These are phyloP conservation scores for Rhynchosporium secalis DNA, from an alignment of 2,329 filamentous ascomycete species.

Conservation along the genomic window DNA sequence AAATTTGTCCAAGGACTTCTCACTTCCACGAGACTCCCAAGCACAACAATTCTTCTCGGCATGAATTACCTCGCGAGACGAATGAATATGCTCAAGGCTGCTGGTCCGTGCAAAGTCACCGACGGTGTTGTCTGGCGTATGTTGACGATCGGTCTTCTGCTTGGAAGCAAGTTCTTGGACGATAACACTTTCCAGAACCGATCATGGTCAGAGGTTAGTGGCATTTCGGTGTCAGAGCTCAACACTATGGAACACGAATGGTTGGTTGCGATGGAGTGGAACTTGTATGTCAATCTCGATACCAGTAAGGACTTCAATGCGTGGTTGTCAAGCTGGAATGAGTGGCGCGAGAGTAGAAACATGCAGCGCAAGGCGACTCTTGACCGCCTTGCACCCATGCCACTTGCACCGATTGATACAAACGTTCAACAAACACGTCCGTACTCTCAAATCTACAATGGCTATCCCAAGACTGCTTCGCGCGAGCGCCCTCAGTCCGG, in stretches of 20 bases:
- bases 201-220: slow-evolving; percentile 75
- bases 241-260: slow-evolving; percentile 69
- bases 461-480: slow-evolving; percentile 49
- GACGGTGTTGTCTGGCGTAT: slow-evolving; percentile 66
- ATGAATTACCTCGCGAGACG: slow-evolving; percentile 68
- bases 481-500: slow-evolving; percentile 36
- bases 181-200: slow-evolving; percentile 80
- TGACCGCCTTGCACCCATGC: slow-evolving; percentile 43
- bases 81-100: slow-evolving; percentile 57
- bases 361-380: slow-evolving; percentile 40
- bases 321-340: slow-evolving; percentile 67
- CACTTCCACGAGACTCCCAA: slow-evolving; percentile 69
- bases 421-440: slow-evolving; percentile 52
- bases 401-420: slow-evolving; percentile 56
- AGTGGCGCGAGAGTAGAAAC: slow-evolving; percentile 53
- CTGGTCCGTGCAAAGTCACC: slow-evolving; percentile 42
- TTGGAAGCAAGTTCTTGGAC: slow-evolving; percentile 76
- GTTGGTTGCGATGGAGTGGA: slow-evolving; percentile 66
- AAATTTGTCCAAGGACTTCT: slow-evolving; percentile 74
- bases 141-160: slow-evolving; percentile 66
- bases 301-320: slow-evolving; percentile 62
- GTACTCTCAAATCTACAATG: slow-evolving; percentile 44
- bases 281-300: slow-evolving; percentile 66
- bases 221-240: slow-evolving; percentile 66
- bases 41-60: slow-evolving; percentile 69